phyloP scores from a whole-genome alignment of 1,284 basidiomycete species.

The Fomitopsis schrenkii region DNA sequence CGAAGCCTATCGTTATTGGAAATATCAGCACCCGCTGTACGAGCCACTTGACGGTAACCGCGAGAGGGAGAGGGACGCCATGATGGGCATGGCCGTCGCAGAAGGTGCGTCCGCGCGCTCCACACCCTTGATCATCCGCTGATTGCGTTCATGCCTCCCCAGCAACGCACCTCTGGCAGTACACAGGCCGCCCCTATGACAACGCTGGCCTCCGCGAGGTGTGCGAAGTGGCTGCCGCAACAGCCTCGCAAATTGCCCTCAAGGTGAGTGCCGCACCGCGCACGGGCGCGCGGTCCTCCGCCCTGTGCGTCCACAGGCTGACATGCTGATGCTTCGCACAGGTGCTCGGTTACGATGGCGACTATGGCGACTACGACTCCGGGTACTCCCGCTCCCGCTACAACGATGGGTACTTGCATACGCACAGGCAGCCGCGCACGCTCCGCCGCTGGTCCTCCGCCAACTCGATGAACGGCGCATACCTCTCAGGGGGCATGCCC shows the following conservation, averaged over 20 bases:
- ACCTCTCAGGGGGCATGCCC: not conserved
- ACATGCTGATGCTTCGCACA: not conserved
- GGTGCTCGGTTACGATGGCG: not conserved
- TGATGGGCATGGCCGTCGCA: slow-evolving; percentile 58
- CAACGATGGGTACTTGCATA: not conserved
- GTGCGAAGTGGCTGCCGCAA: slow-evolving; percentile 8
- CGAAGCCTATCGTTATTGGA: slow-evolving; percentile 63
- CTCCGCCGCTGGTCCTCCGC: not conserved
- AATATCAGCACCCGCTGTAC: slow-evolving; percentile 46
- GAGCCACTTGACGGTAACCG: slow-evolving; percentile 49
- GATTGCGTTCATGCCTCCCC: not conserved
- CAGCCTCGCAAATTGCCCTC: slow-evolving; percentile 3
- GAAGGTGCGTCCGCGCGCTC: slow-evolving; percentile 40
- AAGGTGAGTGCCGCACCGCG: not conserved
- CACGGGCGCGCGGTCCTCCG: not conserved
- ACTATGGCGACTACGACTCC: not conserved
- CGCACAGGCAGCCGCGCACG: not conserved
- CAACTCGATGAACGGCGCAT: not conserved
- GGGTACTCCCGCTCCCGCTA: not conserved
- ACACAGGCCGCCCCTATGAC: slow-evolving; percentile 7
- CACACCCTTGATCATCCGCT: not conserved
- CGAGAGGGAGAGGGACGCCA: slow-evolving; percentile 53
- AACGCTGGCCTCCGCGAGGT: slow-evolving; percentile 3
- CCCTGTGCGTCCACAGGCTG: not conserved
- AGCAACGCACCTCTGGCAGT: slow-evolving; percentile 12